A percentile compares a stretch with the other conserved stretches of the same genome.
phyloP scores from a whole-genome alignment of 495 filamentous ascomycete species.

The Terfezia boudieri region DNA sequence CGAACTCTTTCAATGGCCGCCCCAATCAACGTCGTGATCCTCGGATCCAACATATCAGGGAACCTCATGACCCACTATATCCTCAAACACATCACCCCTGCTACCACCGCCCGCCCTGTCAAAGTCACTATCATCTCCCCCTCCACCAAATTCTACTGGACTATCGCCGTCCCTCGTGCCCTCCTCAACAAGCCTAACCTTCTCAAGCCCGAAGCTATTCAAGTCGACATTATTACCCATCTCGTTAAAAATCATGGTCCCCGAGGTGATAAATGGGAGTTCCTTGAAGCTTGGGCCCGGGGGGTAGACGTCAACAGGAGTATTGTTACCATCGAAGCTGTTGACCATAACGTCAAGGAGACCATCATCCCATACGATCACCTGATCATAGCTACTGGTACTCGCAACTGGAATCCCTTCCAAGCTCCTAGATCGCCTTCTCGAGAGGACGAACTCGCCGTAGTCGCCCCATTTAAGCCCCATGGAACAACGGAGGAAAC shows the following conservation, averaged over 20 bases:
- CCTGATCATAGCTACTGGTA: conserved; percentile 22
- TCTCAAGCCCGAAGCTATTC: conserved; percentile 19
- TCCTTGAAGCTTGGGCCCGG: conserved; percentile 21
- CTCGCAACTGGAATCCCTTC: conserved; percentile 2
- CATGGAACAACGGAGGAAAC: conserved; percentile 13
- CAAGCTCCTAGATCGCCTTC: not conserved
- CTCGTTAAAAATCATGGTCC: too few species aligned
- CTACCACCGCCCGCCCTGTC: conserved; percentile 7
- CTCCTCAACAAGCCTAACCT: conserved; percentile 28
- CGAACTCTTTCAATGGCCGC: too few species aligned
- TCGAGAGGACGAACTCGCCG: not conserved
- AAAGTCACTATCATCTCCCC: conserved; percentile 24
- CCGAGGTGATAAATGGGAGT: not conserved
- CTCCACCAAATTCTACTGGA: conserved; percentile 35
- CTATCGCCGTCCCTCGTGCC: conserved; percentile 32
- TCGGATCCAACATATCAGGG: not conserved
- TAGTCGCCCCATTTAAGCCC: conserved; percentile 18
- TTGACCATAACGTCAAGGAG: conserved; percentile 7
- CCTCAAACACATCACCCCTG: conserved; percentile 21
- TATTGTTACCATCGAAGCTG: conserved; percentile 11
- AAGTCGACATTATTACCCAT: conserved; percentile 13
- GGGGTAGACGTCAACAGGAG: conserved; percentile 9
- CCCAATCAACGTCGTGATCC: not conserved
- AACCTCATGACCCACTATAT: conserved; percentile 27
- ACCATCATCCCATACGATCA: conserved; percentile 13